These are phyloP conservation scores for Pseudocercospora fijiensis DNA, from an alignment of 2,329 filamentous ascomycete genomes.

Conservation along the genomic window DNA sequence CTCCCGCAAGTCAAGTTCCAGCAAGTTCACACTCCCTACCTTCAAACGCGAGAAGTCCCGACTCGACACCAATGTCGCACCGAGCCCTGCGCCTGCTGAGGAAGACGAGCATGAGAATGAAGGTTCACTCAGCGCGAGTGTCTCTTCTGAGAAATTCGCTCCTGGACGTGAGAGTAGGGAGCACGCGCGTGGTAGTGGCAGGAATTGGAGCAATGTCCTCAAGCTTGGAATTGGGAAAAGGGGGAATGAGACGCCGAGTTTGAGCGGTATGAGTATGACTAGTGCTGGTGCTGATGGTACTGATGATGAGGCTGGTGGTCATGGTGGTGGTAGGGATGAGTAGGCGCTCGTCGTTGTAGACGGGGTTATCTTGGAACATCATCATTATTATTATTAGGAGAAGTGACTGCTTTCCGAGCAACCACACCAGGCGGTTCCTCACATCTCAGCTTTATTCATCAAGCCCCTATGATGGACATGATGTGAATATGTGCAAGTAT, in stretches of 20 bases:
- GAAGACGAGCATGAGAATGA: constrained; percentile 40
- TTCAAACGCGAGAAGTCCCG: constrained; percentile 41
- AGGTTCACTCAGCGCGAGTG: constrained; percentile 30
- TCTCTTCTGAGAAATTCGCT: constrained; percentile 38
- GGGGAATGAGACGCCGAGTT: constrained; percentile 45
- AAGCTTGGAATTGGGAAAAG: constrained; percentile 40
- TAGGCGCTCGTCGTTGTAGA: neutral
- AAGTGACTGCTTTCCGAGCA: too few relatives aligned
- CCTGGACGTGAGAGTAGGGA: constrained; percentile 39
- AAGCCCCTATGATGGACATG: too few relatives aligned
- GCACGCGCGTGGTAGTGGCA: constrained; percentile 39
- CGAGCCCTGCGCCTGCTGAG: constrained; percentile 34
- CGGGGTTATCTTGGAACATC: neutral
- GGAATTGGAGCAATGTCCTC: constrained; percentile 49
- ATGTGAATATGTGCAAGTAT: too few relatives aligned
- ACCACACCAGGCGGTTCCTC: too few relatives aligned
- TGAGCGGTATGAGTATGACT: constrained; percentile 48
- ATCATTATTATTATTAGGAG: too few relatives aligned
- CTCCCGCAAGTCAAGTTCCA: constrained; percentile 48
- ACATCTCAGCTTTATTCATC: too few relatives aligned
- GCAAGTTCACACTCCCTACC: constrained; percentile 45
- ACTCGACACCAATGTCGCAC: constrained; percentile 29
- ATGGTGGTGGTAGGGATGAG: constrained; percentile 9
- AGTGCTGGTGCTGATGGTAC: constrained; percentile 19
- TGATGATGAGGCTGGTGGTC: constrained; percentile 15